Evolutionary conservation across 2,329 filamentous ascomycete genomes (phyloP), one percentile per base, ranked within the genome.

Genomic region (Pestalotiopsis fici): DNA sequence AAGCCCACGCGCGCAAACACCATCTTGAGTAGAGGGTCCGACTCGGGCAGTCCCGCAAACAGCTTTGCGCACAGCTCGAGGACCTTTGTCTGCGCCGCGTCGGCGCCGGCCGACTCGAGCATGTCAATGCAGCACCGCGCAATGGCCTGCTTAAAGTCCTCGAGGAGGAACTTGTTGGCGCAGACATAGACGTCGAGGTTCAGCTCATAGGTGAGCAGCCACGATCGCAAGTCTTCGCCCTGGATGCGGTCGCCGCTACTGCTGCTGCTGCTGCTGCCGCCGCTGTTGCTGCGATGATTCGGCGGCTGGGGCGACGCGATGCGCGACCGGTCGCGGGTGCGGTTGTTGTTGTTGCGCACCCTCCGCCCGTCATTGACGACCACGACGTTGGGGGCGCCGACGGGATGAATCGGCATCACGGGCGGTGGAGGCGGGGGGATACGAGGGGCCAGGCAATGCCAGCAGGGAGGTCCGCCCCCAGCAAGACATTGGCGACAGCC

Each of bases 131-230:
- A 78, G 35, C 74, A 79, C 3, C 80, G 78, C 62, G 82, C 77
- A 47, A 86, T 78, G 57, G 78, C 79, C 4, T 67, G 68, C 71
- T 83, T 82, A 74, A 86, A 82, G 61, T 80, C 80, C 28, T 82
- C 78, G 72, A 86, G 80, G 64, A 85, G 76, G 72, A 81, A 85
- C 64, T 81, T 80, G 69, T 84, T 79, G 7, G 83, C 83, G 65
- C 82, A 82, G 64, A 85, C 81, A 74, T 86, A 86, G 13, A 85
- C 83, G 65, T 85, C 82, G 13, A 86, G 71, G 71, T 81, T 82
- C 43, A 85, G 78, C 69, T 83, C 79, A 71, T 83, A 85, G 2
- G 81, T 74, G 60, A 84, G 74, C 3, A 84, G 77, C 83, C 83
- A 86, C 3, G 83, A 83, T 15, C 78, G 78, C 68, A 85, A 72